Percentiles rank a stretch among this genome's conserved stretches.
Conservation (phyloP, 331 rosid genomes). For the Rhamnella rubrinervis region DNA sequence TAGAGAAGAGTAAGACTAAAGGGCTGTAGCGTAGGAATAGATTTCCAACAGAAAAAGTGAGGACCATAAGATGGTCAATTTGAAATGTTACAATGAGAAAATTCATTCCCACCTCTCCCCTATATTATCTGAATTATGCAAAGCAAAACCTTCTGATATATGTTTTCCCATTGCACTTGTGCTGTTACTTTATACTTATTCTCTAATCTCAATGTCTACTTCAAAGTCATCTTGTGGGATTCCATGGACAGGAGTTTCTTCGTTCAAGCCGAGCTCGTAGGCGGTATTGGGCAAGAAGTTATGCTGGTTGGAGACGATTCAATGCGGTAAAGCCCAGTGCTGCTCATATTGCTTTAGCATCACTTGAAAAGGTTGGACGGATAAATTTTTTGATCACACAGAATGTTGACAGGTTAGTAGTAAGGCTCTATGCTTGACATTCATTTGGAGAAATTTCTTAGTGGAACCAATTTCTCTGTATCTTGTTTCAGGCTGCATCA, state of each 20-base stretch:
- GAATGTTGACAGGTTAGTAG: conserved; percentile 78
- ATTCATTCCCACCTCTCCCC: too few species aligned
- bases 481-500: conserved; percentile 76
- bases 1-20: not conserved
- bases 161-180: not conserved
- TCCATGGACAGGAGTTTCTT: conserved; percentile 58
- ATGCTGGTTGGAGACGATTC: conserved; percentile 88
- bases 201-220: not conserved
- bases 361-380: conserved; percentile 70
- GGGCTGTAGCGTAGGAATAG: not conserved
- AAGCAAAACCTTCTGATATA: too few species aligned
- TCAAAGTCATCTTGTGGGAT: conserved; percentile 27
- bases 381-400: conserved; percentile 75
- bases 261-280: conserved; percentile 73
- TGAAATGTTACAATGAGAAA: not conserved
- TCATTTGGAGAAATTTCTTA: conserved; percentile 7
- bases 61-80: not conserved
- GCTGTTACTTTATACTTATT: not conserved
- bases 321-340: conserved; percentile 72
- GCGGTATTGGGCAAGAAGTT: conserved; percentile 96
- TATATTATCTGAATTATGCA: too few species aligned
- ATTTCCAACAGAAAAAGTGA: not conserved
- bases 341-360: conserved; percentile 71
- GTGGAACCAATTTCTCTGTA: conserved; percentile 26
- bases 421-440: conserved; percentile 13